phyloP scores from a whole-genome alignment of 805 yeast species.

The Pichia insulana region DNA sequence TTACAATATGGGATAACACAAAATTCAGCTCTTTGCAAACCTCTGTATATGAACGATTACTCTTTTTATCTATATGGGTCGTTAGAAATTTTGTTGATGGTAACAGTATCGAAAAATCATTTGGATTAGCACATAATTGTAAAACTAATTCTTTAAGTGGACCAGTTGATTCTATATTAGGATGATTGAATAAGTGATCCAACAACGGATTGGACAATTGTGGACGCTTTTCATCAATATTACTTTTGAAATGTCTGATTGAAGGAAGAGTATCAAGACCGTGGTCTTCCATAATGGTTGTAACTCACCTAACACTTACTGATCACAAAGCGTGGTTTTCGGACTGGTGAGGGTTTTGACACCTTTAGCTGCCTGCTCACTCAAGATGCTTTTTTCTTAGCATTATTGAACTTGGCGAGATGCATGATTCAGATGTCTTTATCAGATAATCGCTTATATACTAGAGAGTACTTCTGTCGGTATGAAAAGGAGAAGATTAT shows the following conservation, averaged over 20 bases:
- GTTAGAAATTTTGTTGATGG: conserved; percentile 48
- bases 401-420: too few species aligned
- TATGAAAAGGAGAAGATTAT: too few species aligned
- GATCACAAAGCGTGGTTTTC: too few species aligned
- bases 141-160: conserved; percentile 36
- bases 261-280: not conserved
- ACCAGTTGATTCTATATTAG: conserved; percentile 39
- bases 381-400: too few species aligned
- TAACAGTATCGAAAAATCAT: conserved; percentile 50
- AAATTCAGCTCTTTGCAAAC: conserved; percentile 53
- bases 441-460: too few species aligned
- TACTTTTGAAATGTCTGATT: not conserved
- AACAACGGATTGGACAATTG: conserved; percentile 50
- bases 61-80: conserved; percentile 30
- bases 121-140: conserved; percentile 35
- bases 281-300: too few species aligned
- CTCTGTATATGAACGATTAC: conserved; percentile 36
- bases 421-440: too few species aligned
- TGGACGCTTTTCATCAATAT: conserved; percentile 12
- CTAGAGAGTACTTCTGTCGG: too few species aligned
- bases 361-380: too few species aligned
- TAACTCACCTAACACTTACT: too few species aligned
- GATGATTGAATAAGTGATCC: conserved; percentile 59
- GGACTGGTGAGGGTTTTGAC: too few species aligned
- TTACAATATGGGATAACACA: conserved; percentile 52